A percentile compares a stretch with the other conserved stretches of the same genome.
These are phyloP conservation scores for Aspergillus calidoustus DNA, from an alignment of 2,329 filamentous ascomycete species.

Conservation along the genomic window DNA sequence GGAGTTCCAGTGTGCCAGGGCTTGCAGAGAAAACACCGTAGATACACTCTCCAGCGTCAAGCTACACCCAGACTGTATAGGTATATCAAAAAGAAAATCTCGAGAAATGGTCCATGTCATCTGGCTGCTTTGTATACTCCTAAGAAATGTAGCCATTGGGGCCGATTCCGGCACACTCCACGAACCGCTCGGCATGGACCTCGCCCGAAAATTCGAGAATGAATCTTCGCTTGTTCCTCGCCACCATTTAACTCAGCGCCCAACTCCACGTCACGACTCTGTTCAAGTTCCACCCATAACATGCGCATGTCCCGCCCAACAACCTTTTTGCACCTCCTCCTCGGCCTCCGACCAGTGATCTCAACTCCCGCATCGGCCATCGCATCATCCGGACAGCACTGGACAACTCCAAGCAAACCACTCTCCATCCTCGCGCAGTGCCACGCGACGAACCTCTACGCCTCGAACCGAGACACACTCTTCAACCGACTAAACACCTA, in stretches of 20 bases:
- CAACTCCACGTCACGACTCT: not conserved
- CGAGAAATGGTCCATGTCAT: not conserved
- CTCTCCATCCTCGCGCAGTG: slow-evolving; percentile 19
- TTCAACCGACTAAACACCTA: slow-evolving; percentile 17
- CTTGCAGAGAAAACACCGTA: no score
- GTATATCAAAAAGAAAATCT: no score
- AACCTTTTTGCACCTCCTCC: slow-evolving; percentile 30
- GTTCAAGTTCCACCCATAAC: slow-evolving; percentile 10
- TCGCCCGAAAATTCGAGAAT: slow-evolving; percentile 15
- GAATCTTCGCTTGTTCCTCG: not conserved
- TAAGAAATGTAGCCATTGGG: not conserved
- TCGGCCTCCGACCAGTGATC: slow-evolving; percentile 6
- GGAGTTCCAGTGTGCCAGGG: no score
- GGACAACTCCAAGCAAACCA: not conserved
- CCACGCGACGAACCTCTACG: slow-evolving; percentile 32
- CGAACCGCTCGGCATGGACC: slow-evolving; percentile 1
- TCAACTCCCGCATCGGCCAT: not conserved
- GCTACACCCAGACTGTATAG: no score
- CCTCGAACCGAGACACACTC: slow-evolving; percentile 21
- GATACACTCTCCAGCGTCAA: no score
- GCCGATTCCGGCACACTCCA: slow-evolving; percentile 3
- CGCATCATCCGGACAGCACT: not conserved
- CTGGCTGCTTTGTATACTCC: not conserved
- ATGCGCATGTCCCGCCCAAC: slow-evolving; percentile 39
- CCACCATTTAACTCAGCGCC: not conserved